Conservation (phyloP, 2,329 filamentous ascomycete genomes). For the Talaromyces marneffei region DNA sequence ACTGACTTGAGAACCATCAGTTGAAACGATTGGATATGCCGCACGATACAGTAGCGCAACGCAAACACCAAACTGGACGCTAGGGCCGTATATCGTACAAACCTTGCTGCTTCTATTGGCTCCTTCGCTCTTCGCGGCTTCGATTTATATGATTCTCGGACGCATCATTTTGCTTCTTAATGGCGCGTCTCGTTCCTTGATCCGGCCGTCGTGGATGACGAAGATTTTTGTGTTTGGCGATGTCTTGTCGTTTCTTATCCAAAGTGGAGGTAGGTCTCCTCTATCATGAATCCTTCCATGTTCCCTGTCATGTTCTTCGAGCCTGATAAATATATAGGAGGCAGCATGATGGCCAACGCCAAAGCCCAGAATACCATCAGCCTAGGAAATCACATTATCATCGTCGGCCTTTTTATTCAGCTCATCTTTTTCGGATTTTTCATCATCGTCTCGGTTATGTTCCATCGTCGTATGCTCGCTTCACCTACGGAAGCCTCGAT, state of each 20-base stretch:
- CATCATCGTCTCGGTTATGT: constrained; percentile 21
- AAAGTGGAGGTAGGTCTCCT: constrained; percentile 22
- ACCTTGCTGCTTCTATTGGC: constrained; percentile 24
- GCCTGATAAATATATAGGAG: constrained; percentile 15
- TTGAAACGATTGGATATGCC: constrained; percentile 1
- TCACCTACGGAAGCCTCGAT: constrained; percentile 25
- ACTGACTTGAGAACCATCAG: neutral
- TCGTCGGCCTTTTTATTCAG: constrained; percentile 28
- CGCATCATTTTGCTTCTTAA: constrained; percentile 27
- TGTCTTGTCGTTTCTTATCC: constrained; percentile 30
- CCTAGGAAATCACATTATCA: constrained; percentile 20
- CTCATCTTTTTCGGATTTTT: constrained; percentile 29
- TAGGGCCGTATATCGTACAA: neutral
- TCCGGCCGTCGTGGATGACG: constrained; percentile 27
- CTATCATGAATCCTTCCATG: neutral
- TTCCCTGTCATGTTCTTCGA: neutral
- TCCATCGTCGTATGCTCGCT: constrained; percentile 25
- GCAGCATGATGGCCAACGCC: constrained; percentile 10
- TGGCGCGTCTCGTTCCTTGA: constrained; percentile 18
- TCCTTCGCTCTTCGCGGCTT: constrained; percentile 33
- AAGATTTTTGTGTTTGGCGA: constrained; percentile 30
- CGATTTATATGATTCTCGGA: constrained; percentile 32
- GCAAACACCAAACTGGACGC: constrained; percentile 2
- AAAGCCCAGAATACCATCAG: neutral
- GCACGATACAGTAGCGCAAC: constrained; percentile 5